Percentiles rank a stretch among this genome's conserved stretches.
These are phyloP conservation scores for Planoprotostelium fungivorum DNA, from an alignment of 78 protist species.

Conservation along the genomic window DNA sequence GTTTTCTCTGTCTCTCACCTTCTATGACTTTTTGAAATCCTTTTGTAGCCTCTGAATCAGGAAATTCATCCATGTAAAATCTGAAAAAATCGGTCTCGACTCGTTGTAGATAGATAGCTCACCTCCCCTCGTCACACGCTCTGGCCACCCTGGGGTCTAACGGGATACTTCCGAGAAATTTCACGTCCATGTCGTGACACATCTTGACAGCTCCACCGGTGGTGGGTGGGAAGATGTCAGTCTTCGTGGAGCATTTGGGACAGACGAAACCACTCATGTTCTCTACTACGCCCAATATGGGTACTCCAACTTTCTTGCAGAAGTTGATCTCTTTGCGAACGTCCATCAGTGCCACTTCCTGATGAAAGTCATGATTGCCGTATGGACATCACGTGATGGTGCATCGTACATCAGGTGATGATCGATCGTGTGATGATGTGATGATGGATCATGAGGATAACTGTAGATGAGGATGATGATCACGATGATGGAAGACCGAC, in stretches of 20 bases:
- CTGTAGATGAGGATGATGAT: too few relatives aligned
- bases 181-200: constrained; percentile 46
- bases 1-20: too few relatives aligned
- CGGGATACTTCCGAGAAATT: constrained; percentile 58
- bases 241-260: constrained; percentile 82
- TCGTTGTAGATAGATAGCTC: constrained; percentile 22
- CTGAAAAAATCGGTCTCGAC: neutral
- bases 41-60: constrained; percentile 61
- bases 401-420: neutral
- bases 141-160: constrained; percentile 66
- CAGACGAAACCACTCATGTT: constrained; percentile 99
- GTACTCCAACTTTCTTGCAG: constrained; percentile 80
- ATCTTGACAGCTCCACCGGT: constrained; percentile 60
- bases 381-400: too few relatives aligned
- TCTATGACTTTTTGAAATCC: constrained; percentile 32
- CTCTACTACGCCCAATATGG: constrained; percentile 97
- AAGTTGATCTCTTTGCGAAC: constrained; percentile 94
- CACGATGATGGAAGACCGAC: too few relatives aligned
- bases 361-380: constrained; percentile 9
- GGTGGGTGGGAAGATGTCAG: constrained; percentile 59
- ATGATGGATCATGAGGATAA: too few relatives aligned
- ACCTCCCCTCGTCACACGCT: constrained; percentile 69
- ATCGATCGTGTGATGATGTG: neutral
- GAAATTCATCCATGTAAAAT: constrained; percentile 8
- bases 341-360: constrained; percentile 91